Conservation (phyloP, 2,329 filamentous ascomycete species). For the Microdochium nivale region DNA sequence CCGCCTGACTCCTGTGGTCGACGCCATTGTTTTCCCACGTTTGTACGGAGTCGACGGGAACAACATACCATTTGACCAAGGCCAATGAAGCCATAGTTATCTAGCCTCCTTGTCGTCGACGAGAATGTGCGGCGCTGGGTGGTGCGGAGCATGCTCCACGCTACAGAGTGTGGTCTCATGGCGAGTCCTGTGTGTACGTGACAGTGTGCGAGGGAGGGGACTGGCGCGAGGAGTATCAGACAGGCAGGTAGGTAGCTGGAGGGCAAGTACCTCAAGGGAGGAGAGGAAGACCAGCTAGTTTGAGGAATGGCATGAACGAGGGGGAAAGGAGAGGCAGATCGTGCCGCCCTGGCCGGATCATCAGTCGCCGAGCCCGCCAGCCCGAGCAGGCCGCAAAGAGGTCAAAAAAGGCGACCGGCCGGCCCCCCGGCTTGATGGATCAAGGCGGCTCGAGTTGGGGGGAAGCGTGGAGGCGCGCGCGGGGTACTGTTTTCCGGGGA, state of each 20-base stretch:
- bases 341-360: neutral
- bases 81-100: slow-evolving; percentile 51
- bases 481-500: slow-evolving; percentile 5
- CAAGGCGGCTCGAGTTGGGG: neutral
- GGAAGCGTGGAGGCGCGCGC: slow-evolving; percentile 1
- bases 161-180: slow-evolving; percentile 35
- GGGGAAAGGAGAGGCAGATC: slow-evolving; percentile 22
- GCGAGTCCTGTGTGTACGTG: slow-evolving; percentile 32
- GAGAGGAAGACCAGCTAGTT: no score
- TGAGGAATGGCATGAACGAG: no score
- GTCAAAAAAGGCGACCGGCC: no score
- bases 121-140: slow-evolving; percentile 40
- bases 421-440: neutral
- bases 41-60: no score
- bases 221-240: no score
- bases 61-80: slow-evolving; percentile 49
- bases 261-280: no score
- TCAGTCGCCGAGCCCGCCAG: neutral
- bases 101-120: slow-evolving; percentile 33
- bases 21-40: no score
- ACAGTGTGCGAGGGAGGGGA: no score
- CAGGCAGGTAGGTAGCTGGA: no score
- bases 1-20: no score
- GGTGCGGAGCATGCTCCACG: slow-evolving; percentile 22
- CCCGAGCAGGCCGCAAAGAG: neutral